Evolutionary conservation across 2,329 filamentous ascomycete species (phyloP), one percentile per base, ranked within the genome.

Genomic region (Eurotiales sp.): DNA sequence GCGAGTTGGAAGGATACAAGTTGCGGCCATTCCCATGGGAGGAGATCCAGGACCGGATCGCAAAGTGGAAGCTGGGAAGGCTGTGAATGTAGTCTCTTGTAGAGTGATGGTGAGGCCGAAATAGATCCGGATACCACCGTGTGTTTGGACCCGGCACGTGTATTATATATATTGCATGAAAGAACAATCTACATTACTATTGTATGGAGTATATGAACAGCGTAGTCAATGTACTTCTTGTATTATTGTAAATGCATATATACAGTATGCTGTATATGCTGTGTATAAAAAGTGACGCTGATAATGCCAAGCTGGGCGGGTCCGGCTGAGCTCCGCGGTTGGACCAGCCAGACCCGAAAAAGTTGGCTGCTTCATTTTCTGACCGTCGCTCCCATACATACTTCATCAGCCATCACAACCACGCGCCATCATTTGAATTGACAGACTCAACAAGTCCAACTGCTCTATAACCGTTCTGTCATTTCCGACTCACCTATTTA

Each of bases 31-130:
- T 95, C 68, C 78, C 78, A 22, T 97, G 93, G 91, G 86, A 87
- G 47, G 87, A 95, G 69, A 92, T 97, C 39, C 90, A 97, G 74
- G 85, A 90, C 52, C 79, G 86, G 50, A 93, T 97, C 61, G 82
- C 85, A 40, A 79, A 81, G 64, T 96, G 91, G 89, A 85, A 88
- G 62, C 70, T 97, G 55, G 91, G 91, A 4, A 81, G 80, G 60
- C 65, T 76, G 61, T 86, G 67, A 68, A 29, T n/a, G n/a, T n/a
- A n/a, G n/a, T n/a, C n/a, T n/a, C n/a, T n/a, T n/a, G n/a, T n/a
- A n/a, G n/a, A n/a, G n/a, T n/a, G n/a, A n/a, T n/a, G n/a, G n/a
- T n/a, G n/a, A n/a, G n/a, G n/a, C n/a, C n/a, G n/a, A n/a, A n/a
- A n/a, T n/a, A n/a, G n/a, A n/a, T n/a, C n/a, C n/a, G n/a, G n/a